A percentile compares a stretch with the other conserved stretches of the same genome.
These are phyloP conservation scores for Phytophthora cryptogea DNA, from an alignment of 352 stramenopile genomes.

Conservation along the genomic window DNA sequence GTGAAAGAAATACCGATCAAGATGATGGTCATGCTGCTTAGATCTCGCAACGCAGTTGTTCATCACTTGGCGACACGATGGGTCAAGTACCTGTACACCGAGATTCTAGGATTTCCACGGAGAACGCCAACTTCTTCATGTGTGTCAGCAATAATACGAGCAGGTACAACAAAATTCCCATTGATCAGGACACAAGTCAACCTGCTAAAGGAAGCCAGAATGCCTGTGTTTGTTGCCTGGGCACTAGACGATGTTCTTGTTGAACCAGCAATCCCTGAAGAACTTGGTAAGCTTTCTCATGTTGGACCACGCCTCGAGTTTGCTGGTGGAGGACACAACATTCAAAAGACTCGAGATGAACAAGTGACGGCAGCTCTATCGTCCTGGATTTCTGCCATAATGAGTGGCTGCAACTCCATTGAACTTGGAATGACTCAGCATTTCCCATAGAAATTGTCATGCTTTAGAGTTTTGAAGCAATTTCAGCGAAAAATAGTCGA, in stretches of 20 bases:
- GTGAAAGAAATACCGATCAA: conserved; percentile 40
- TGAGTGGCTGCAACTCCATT: conserved; percentile 15
- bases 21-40: conserved; percentile 23
- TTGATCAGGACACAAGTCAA: conserved; percentile 41
- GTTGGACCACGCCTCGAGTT: conserved; percentile 48
- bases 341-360: conserved; percentile 61
- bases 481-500: no score
- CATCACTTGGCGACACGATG: conserved; percentile 27
- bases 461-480: no score
- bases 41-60: conserved; percentile 31
- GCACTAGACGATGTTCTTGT: conserved; percentile 51
- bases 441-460: conserved; percentile 10
- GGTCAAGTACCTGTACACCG: conserved; percentile 47
- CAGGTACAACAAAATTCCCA: conserved; percentile 48
- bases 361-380: conserved; percentile 29
- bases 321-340: conserved; percentile 56
- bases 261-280: conserved; percentile 41
- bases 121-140: conserved; percentile 35
- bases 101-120: conserved; percentile 40
- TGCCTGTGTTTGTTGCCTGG: conserved; percentile 52
- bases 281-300: conserved; percentile 40
- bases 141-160: conserved; percentile 46
- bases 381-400: conserved; percentile 30
- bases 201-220: conserved; percentile 15
- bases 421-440: conserved; percentile 27